Conservation (phyloP, 108 stramenopile species). For the Discostella stelligeroides region DNA sequence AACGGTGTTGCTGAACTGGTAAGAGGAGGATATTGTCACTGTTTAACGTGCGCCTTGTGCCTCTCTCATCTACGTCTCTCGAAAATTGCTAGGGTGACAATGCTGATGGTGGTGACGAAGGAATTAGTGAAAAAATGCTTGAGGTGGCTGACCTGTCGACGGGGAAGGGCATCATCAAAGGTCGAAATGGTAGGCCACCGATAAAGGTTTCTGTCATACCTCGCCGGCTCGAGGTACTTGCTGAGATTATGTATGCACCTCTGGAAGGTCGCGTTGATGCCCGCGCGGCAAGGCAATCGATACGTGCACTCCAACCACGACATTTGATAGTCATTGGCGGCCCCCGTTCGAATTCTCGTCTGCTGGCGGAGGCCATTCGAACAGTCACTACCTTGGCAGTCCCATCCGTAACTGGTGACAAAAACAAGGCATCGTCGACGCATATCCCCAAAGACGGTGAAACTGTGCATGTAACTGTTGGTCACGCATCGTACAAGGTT, state of each 20-base stretch:
- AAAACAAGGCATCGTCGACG: constrained; percentile 21
- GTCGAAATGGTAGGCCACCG: constrained; percentile 82
- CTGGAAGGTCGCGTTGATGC: constrained; percentile 85
- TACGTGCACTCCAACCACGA: constrained; percentile 86
- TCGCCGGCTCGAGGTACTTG: constrained; percentile 74
- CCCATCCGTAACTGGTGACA: constrained; percentile 6
- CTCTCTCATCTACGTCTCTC: background rate
- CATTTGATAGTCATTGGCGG: constrained; percentile 85
- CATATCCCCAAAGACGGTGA: constrained; percentile 67
- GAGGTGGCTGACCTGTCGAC: constrained; percentile 84
- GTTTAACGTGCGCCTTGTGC: background rate
- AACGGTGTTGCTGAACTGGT: constrained; percentile 20
- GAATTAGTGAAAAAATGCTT: constrained; percentile 68
- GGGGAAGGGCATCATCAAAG: constrained; percentile 87
- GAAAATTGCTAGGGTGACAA: constrained; percentile 10
- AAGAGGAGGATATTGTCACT: background rate
- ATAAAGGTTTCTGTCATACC: constrained; percentile 71
- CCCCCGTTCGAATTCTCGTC: constrained; percentile 54
- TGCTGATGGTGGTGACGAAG: constrained; percentile 40
- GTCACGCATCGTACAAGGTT: constrained; percentile 81
- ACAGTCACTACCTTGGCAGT: constrained; percentile 17
- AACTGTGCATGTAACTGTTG: constrained; percentile 70
- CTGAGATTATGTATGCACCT: constrained; percentile 84
- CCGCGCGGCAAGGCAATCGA: constrained; percentile 80
- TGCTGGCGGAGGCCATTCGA: constrained; percentile 69